Conservation (phyloP, 805 yeast species). For the Spathaspora gorwiae region DNA sequence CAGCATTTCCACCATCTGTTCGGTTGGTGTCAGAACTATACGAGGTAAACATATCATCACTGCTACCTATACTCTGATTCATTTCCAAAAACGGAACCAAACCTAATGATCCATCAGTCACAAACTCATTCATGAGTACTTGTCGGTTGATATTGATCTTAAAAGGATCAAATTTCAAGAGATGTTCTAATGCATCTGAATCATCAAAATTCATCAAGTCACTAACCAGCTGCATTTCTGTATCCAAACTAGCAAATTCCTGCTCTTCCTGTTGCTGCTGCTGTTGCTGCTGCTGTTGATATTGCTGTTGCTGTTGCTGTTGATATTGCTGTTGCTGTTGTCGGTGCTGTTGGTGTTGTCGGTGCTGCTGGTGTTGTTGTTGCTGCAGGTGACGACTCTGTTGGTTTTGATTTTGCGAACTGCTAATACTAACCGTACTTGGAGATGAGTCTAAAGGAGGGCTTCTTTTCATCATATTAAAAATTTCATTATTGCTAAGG, state of each 20-base stretch:
- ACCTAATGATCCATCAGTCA: slow-evolving; percentile 80
- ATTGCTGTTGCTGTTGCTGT: neutral
- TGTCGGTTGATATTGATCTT: slow-evolving; percentile 24
- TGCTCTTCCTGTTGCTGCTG: neutral
- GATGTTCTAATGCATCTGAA: slow-evolving; percentile 7
- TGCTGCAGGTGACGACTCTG: neutral
- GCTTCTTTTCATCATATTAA: neutral
- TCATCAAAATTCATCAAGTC: slow-evolving; percentile 4
- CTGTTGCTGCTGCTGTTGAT: neutral
- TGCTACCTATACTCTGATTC: slow-evolving; percentile 14
- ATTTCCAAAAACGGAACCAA: slow-evolving; percentile 63
- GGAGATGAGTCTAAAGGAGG: neutral
- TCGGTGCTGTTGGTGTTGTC: neutral
- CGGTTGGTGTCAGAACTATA: neutral
- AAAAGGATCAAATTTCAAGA: slow-evolving; percentile 38
- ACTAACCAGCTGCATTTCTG: neutral
- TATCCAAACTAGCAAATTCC: neutral
- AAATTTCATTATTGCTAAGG: slow-evolving; percentile 6
- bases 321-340: neutral
- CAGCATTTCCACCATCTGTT: neutral
- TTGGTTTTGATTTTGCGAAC: neutral
- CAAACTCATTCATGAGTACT: slow-evolving; percentile 46
- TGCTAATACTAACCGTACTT: neutral
- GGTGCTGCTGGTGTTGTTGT: neutral
- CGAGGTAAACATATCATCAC: neutral